Base-by-base conservation (phyloP, 176 grass and related monocot genomes). In the Zea luxurians region DNA sequence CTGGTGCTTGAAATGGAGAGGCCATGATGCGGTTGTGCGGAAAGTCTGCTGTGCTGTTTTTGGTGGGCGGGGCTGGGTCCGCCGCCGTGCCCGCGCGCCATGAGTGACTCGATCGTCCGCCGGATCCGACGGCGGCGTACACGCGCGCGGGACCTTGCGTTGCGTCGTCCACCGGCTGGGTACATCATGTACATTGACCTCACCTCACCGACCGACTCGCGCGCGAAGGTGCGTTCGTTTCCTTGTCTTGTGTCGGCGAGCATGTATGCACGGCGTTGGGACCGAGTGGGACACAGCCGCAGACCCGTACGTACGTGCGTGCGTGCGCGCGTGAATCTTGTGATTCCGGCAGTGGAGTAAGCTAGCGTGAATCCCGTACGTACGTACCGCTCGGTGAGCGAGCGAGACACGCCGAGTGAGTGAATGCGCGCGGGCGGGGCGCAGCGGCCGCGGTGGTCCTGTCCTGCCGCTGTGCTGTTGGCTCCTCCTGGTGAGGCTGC, bases 21-120 rank as follows among this genome's bases (percentile, higher is more conserved):
- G 70, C 69, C 81, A 80, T 84, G 81, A 88, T 80, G 83, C 54
- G 6, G 75, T 38, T 69, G 37, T 46, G 55, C 76, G 6, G 54
- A 75, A 88, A 88, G 86, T 41, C 62, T 55, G 54, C 20, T 27
- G 27, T 27, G 27, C 27, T 57, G 62, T 43, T 55, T 61, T 83
- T 37, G 62, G 80, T 74, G 70, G 53, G 27, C 42, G 13, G 13
- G 38, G 38, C 38, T 40, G 38, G 63, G 61, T 45, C 50, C 27
- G 27, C 75, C 61, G 34, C 71, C 52, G 43, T 8, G 47, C 42
- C 61, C 36, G 75, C 38, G 27, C 47, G 65, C 66, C 74, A 78
- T 66, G 74, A 66, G 67, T 82, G 79, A 27, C 27, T 27, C 27
- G 27, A 27, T 27, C 27, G 27, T 27, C 27, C 27, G 27, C 27